phyloP scores from a whole-genome alignment of 345 rosid genomes.

The Limnanthes douglasii region DNA sequence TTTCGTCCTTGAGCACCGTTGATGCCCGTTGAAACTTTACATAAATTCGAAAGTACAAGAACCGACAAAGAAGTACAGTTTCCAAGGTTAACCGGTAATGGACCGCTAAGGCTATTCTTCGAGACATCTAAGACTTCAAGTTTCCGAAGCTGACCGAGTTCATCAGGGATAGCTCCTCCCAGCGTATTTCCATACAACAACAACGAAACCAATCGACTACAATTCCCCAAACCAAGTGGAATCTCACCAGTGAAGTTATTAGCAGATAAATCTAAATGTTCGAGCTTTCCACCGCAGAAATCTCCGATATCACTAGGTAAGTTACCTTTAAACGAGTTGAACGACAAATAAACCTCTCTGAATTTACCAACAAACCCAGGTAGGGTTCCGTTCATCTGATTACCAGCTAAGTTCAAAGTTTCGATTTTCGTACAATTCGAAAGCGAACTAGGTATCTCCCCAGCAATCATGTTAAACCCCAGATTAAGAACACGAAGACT shows the following conservation, averaged over 20 bases:
- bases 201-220: slow-evolving; percentile 13
- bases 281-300: slow-evolving; percentile 14
- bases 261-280: slow-evolving; percentile 17
- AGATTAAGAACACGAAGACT: slow-evolving; percentile 20
- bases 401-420: slow-evolving; percentile 19
- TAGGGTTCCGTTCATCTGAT: slow-evolving; percentile 12
- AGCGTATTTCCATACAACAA: slow-evolving; percentile 18
- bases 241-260: slow-evolving; percentile 15
- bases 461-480: slow-evolving; percentile 16
- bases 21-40: no score
- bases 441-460: slow-evolving; percentile 13
- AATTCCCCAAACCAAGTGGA: slow-evolving; percentile 15
- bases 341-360: slow-evolving; percentile 15
- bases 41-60: slow-evolving; percentile 18
- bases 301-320: slow-evolving; percentile 12
- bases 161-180: slow-evolving; percentile 16
- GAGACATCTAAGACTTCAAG: slow-evolving; percentile 22
- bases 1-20: no score
- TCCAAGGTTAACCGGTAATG: slow-evolving; percentile 16
- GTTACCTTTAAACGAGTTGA: slow-evolving; percentile 13
- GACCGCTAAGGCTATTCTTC: slow-evolving; percentile 20
- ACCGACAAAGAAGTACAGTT: slow-evolving; percentile 15
- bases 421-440: slow-evolving; percentile 5
- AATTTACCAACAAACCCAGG: slow-evolving; percentile 16
- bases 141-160: slow-evolving; percentile 15